These are phyloP conservation scores for Backusella parvicylindrica DNA, from an alignment of 192 early-diverging fungal species.

Conservation along the genomic window DNA sequence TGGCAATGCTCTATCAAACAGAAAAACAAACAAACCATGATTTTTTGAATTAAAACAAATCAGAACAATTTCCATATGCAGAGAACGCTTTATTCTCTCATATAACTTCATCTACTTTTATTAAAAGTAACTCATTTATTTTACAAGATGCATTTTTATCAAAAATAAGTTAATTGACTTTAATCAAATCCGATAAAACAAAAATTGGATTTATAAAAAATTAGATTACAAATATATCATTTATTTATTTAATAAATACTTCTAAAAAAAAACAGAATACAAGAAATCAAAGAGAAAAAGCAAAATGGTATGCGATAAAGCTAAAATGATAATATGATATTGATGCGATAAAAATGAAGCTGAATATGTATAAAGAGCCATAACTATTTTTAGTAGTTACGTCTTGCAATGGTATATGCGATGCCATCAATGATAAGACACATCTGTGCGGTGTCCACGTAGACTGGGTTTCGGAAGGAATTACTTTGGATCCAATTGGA, in stretches of 20 bases:
- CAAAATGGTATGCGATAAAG: neutral
- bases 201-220: no score
- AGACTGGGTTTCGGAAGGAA: neutral
- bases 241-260: neutral
- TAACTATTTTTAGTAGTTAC: neutral
- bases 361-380: neutral
- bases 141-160: no score
- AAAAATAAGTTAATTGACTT: neutral
- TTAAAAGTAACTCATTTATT: neutral
- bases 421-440: neutral
- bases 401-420: neutral
- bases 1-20: neutral
- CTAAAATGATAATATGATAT: neutral
- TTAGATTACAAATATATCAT: neutral
- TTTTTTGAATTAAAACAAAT: neutral
- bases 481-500: neutral
- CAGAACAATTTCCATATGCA: neutral
- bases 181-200: neutral
- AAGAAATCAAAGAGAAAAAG: neutral
- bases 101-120: neutral
- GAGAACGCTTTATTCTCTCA: neutral
- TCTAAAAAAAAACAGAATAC: neutral
- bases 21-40: neutral
- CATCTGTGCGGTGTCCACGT: neutral
- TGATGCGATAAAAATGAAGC: neutral